Evolutionary conservation across 495 filamentous ascomycete species (phyloP).

Genomic region (Rostrohypoxylon terebratum): DNA sequence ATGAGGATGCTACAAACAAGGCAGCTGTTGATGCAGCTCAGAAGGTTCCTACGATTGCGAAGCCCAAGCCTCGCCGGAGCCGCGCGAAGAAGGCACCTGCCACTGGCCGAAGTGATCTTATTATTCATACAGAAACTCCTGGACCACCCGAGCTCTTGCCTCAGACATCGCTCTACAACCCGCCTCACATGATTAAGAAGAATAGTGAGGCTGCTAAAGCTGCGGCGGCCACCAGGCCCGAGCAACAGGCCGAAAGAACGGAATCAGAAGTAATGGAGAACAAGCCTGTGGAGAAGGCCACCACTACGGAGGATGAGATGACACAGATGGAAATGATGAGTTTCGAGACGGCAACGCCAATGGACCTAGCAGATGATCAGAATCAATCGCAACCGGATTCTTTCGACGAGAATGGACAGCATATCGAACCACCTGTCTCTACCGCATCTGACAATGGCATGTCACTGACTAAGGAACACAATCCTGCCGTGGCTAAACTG

Average conservation of each 20-base stretch:
- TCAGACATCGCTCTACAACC: slow-evolving; percentile 60
- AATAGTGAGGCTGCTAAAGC: slow-evolving; percentile 35
- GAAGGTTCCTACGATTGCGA: slow-evolving; percentile 26
- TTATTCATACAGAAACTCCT: slow-evolving; percentile 56
- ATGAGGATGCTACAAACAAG: slow-evolving; percentile 59
- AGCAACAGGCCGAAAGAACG: slow-evolving; percentile 12
- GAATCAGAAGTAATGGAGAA: slow-evolving; percentile 8
- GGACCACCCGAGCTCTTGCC: slow-evolving; percentile 59
- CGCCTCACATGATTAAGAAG: slow-evolving; percentile 43
- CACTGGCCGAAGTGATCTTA: slow-evolving; percentile 48
- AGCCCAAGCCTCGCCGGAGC: slow-evolving; percentile 52
- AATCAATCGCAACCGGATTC: slow-evolving; percentile 21
- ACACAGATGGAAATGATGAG: slow-evolving; percentile 55
- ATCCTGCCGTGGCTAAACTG: neutral
- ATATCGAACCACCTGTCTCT: slow-evolving; percentile 18
- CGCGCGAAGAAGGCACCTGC: slow-evolving; percentile 47
- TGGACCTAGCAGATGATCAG: slow-evolving; percentile 28
- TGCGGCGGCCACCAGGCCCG: slow-evolving; percentile 53
- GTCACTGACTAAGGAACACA: slow-evolving; percentile 7
- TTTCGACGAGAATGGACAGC: slow-evolving; percentile 12
- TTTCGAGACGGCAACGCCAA: slow-evolving; percentile 53
- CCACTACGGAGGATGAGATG: slow-evolving; percentile 14
- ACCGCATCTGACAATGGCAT: slow-evolving; percentile 10
- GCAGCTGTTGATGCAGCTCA: slow-evolving; percentile 42
- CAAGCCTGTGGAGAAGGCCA: slow-evolving; percentile 16